Evolutionary conservation across 75 land plant genomes (phyloP).

Genomic region (Pinus taeda): DNA sequence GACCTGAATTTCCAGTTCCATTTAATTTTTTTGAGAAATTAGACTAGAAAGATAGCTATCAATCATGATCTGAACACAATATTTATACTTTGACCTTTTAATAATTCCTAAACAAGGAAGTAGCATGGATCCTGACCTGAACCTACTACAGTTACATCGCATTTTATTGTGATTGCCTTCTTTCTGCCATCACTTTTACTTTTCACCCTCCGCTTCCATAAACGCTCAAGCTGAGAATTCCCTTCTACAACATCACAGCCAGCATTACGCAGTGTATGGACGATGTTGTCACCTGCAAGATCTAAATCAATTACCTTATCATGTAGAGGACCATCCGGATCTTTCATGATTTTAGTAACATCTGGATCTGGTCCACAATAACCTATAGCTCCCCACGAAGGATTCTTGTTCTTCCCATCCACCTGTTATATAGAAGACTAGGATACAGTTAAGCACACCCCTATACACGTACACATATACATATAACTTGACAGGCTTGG

Average conservation of each 20-base stretch:
- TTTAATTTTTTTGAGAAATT: no score
- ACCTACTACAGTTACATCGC: slow-evolving; percentile 83
- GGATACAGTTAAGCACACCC: not conserved
- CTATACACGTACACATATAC: no score
- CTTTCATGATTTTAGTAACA: not conserved
- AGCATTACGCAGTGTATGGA: slow-evolving; percentile 2
- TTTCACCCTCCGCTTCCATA: not conserved
- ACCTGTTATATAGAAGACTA: slow-evolving; percentile 34
- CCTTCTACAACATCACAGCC: slow-evolving; percentile 6
- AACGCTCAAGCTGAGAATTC: not conserved
- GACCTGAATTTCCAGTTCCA: no score
- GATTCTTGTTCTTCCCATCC: slow-evolving; percentile 48
- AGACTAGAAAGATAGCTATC: no score
- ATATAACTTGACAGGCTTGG: no score
- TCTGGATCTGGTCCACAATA: slow-evolving; percentile 46
- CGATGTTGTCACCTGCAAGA: not conserved
- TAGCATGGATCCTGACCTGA: slow-evolving; percentile 16
- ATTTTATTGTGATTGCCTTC: slow-evolving; percentile 32
- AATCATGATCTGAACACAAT: no score
- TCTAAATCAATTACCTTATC: not conserved
- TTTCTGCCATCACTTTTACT: not conserved
- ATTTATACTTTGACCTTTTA: no score
- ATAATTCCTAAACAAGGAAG: no score
- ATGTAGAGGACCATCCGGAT: not conserved
- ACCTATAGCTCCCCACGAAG: slow-evolving; percentile 77